Evolutionary conservation across 2,329 filamentous ascomycete species (phyloP).

Genomic region (Colletotrichum sp.): DNA sequence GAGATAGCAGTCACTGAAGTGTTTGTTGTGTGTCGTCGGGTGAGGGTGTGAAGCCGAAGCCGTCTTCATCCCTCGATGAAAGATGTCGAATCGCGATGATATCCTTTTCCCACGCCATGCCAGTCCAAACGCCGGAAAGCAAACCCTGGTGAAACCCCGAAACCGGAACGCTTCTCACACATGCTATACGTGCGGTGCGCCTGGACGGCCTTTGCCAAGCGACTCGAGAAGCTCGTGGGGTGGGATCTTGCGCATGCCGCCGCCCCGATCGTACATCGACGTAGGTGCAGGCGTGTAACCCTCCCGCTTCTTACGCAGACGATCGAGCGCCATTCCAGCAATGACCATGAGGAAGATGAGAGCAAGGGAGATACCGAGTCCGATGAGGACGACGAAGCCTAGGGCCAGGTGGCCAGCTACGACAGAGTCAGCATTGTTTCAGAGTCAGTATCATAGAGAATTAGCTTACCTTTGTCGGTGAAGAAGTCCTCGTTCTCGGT

Average conservation of each 20-base stretch:
- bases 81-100: conserved; percentile 10
- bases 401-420: conserved; percentile 66
- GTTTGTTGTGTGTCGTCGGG: background rate
- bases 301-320: conserved; percentile 76
- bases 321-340: conserved; percentile 76
- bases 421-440: conserved; percentile 25
- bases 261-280: conserved; percentile 64
- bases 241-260: conserved; percentile 64
- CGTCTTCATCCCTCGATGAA: background rate
- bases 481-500: conserved; percentile 84
- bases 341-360: conserved; percentile 81
- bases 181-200: conserved; percentile 56
- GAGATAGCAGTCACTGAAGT: background rate
- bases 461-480: conserved; percentile 61
- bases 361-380: conserved; percentile 77
- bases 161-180: conserved; percentile 6
- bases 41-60: background rate
- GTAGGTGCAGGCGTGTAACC: conserved; percentile 82
- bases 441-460: background rate
- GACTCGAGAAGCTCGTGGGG: conserved; percentile 65
- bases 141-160: background rate
- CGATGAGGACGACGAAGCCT: conserved; percentile 82
- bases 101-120: conserved; percentile 22
- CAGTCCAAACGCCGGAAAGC: conserved; percentile 42
- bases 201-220: conserved; percentile 52